Evolutionary conservation across 2,329 filamentous ascomycete genomes (phyloP).

Genomic region (Xylaria sp.): DNA sequence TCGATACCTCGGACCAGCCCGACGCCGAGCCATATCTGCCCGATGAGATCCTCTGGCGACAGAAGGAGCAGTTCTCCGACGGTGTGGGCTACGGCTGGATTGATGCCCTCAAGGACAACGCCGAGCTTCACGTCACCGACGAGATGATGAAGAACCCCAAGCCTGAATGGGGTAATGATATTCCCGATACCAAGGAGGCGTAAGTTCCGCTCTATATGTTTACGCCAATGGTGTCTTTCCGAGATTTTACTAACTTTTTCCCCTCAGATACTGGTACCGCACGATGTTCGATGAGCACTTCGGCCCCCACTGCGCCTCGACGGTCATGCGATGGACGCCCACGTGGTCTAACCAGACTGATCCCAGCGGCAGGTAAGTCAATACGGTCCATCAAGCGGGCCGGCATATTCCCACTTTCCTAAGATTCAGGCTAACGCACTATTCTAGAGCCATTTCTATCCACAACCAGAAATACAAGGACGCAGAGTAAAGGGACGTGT

Average conservation of each 20-base stretch:
- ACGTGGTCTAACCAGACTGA: slow-evolving; percentile 98
- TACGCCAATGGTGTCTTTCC: neutral
- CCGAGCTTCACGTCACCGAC: slow-evolving; percentile 86
- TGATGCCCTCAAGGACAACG: slow-evolving; percentile 93
- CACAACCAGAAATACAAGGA: slow-evolving; percentile 75
- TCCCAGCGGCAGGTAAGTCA: slow-evolving; percentile 81
- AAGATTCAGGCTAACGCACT: too few species aligned
- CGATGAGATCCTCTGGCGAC: slow-evolving; percentile 93
- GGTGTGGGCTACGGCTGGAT: slow-evolving; percentile 99
- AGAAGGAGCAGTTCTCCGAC: slow-evolving; percentile 99
- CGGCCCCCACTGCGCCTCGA: slow-evolving; percentile 86
- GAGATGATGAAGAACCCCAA: slow-evolving; percentile 99
- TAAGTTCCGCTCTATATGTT: slow-evolving; percentile 51
- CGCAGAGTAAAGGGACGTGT: neutral
- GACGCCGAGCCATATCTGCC: slow-evolving; percentile 86
- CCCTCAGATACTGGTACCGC: slow-evolving; percentile 87
- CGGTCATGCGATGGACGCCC: slow-evolving; percentile 95
- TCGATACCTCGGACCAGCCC: slow-evolving; percentile 90
- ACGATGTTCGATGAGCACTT: slow-evolving; percentile 99
- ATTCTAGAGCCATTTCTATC: slow-evolving; percentile 71
- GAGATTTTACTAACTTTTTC: neutral
- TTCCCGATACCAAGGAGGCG: slow-evolving; percentile 96
- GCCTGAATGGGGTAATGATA: slow-evolving; percentile 90
- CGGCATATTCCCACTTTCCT: too few species aligned
- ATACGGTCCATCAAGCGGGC: too few species aligned